These are phyloP conservation scores for Rosa multiflora DNA, from an alignment of 306 rosid genomes.

Conservation along the genomic window DNA sequence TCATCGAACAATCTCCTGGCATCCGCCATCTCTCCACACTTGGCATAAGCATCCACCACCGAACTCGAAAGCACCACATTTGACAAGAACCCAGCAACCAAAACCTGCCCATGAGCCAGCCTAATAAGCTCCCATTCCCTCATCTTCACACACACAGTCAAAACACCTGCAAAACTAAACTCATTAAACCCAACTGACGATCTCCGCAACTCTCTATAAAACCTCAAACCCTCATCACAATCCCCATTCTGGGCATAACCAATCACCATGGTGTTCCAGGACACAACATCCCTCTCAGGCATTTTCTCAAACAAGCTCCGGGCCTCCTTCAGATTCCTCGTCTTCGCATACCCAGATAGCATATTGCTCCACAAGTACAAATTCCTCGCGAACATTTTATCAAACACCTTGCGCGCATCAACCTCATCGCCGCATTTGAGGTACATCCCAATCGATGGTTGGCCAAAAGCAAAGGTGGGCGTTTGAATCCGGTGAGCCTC, in stretches of 20 bases:
- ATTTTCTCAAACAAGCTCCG: conserved; percentile 54
- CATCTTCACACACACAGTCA: conserved; percentile 66
- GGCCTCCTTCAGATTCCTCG: conserved; percentile 62
- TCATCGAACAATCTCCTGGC: conserved; percentile 62
- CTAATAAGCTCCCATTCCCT: conserved; percentile 54
- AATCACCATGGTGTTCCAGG: conserved; percentile 83
- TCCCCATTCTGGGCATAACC: conserved; percentile 57
- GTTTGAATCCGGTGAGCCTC: no score
- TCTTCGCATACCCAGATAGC: conserved; percentile 46
- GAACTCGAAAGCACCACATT: conserved; percentile 72
- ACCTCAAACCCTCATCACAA: conserved; percentile 53
- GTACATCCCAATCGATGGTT: conserved; percentile 34
- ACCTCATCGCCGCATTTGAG: conserved; percentile 51
- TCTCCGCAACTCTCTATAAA: conserved; percentile 55
- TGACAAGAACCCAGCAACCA: conserved; percentile 58
- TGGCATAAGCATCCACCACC: conserved; percentile 68
- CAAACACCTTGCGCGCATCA: conserved; percentile 71
- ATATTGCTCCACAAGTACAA: conserved; percentile 37
- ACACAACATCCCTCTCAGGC: conserved; percentile 63
- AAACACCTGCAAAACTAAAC: conserved; percentile 71
- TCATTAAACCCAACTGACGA: conserved; percentile 55
- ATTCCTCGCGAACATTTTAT: conserved; percentile 67
- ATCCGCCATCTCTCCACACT: conserved; percentile 61
- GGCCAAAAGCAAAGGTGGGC: no score
- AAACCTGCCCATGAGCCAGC: conserved; percentile 85